These are phyloP conservation scores for Vitis rupestris DNA, from an alignment of 164 flowering plant genomes.

Conservation along the genomic window DNA sequence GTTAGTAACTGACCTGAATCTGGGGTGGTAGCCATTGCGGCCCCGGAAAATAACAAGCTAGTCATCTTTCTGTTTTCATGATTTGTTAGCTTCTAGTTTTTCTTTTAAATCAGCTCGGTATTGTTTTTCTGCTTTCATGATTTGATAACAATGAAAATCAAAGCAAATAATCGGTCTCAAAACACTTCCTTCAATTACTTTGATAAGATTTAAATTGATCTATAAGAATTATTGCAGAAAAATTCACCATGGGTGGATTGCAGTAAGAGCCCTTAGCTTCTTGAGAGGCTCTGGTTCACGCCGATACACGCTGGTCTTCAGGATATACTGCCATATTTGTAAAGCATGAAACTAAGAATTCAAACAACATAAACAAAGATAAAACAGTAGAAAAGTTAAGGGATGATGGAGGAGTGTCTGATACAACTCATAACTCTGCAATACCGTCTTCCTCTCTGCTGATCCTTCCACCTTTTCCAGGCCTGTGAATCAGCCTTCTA, in stretches of 20 bases:
- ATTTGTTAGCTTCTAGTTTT: too few relatives aligned
- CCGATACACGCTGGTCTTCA: conserved; percentile 29
- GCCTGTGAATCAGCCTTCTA: background rate
- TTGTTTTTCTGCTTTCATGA: too few relatives aligned
- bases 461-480: too few relatives aligned
- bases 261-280: conserved; percentile 7
- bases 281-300: conserved; percentile 20
- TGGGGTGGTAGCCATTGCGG: conserved; percentile 15
- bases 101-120: too few relatives aligned
- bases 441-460: background rate
- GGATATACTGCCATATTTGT: conserved; percentile 15
- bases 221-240: conserved; percentile 10
- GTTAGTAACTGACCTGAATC: conserved; percentile 47
- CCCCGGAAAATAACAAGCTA: too few relatives aligned
- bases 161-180: too few relatives aligned
- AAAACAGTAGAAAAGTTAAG: background rate
- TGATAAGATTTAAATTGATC: too few relatives aligned
- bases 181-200: too few relatives aligned
- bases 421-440: conserved; percentile 13
- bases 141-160: too few relatives aligned
- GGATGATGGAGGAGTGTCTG: background rate
- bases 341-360: background rate
- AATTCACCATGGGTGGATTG: background rate
- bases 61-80: conserved; percentile 17
- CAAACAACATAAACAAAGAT: background rate